Percentiles rank a stretch among this genome's conserved stretches.
phyloP scores from a whole-genome alignment of 139 green algal genomes.

The Mesotaenium endlicherianum region DNA sequence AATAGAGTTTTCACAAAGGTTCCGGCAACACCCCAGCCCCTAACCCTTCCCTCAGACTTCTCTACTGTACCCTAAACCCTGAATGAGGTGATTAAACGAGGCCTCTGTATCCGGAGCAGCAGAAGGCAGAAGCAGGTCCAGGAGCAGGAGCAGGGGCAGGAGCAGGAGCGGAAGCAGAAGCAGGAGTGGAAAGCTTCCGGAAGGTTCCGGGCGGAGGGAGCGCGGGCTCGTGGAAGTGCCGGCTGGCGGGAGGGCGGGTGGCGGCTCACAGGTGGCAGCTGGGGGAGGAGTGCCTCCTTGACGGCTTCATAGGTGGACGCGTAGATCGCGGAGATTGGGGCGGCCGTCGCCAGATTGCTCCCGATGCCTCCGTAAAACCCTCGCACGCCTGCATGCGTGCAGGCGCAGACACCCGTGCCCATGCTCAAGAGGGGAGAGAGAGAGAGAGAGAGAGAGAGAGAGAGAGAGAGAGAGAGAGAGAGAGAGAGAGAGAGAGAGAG shows the following conservation, averaged over 20 bases:
- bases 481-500: too few relatives aligned
- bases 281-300: conserved; percentile 50
- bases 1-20: too few relatives aligned
- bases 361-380: conserved; percentile 56
- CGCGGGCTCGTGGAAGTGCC: too few relatives aligned
- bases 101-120: too few relatives aligned
- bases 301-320: conserved; percentile 59
- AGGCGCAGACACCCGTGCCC: too few relatives aligned
- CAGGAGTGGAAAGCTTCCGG: too few relatives aligned
- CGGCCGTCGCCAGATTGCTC: conserved; percentile 48
- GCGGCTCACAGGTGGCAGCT: conserved; percentile 24
- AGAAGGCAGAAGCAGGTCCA: too few relatives aligned
- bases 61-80: not conserved
- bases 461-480: too few relatives aligned
- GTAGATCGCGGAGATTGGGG: conserved; percentile 65
- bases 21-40: not conserved
- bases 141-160: too few relatives aligned
- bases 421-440: not conserved
- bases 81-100: too few relatives aligned
- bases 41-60: not conserved
- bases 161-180: too few relatives aligned
- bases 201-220: too few relatives aligned
- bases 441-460: not conserved
- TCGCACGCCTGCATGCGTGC: conserved; percentile 22
- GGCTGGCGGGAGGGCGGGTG: not conserved